A percentile compares a stretch with the other conserved stretches of the same genome.
These are phyloP conservation scores for Lactarius hatsudake DNA, from an alignment of 768 basidiomycete species.

Conservation along the genomic window DNA sequence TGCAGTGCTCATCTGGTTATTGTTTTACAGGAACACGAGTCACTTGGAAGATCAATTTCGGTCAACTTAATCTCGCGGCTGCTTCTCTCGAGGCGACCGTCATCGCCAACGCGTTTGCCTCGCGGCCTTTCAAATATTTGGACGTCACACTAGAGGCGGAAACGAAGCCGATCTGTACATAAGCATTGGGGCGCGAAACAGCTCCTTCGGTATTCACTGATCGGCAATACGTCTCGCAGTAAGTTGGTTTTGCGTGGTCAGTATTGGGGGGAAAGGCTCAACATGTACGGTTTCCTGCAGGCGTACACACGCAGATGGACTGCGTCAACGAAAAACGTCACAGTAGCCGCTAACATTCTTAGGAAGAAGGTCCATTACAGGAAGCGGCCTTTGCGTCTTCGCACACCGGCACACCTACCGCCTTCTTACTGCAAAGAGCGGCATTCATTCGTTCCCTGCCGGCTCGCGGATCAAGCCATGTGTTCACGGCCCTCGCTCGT, in stretches of 20 bases:
- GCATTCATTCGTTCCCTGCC: slow-evolving; percentile 43
- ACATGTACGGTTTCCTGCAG: neutral
- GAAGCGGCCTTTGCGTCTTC: slow-evolving; percentile 53
- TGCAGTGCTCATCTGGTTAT: neutral
- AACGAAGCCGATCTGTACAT: slow-evolving; percentile 60
- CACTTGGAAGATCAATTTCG: slow-evolving; percentile 69
- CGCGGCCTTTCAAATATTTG: slow-evolving; percentile 37
- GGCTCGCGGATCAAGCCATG: slow-evolving; percentile 51
- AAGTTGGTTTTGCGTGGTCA: slow-evolving; percentile 27
- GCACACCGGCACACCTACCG: slow-evolving; percentile 34
- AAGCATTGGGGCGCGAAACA: slow-evolving; percentile 43
- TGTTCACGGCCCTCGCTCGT: slow-evolving; percentile 19
- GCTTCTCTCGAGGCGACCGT: slow-evolving; percentile 46
- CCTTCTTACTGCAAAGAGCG: slow-evolving; percentile 54
- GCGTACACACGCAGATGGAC: slow-evolving; percentile 46
- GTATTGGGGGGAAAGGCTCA: neutral
- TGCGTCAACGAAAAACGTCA: slow-evolving; percentile 48
- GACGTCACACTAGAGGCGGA: slow-evolving; percentile 54
- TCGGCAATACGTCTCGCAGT: slow-evolving; percentile 50
- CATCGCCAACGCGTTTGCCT: slow-evolving; percentile 49
- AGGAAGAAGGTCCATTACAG: slow-evolving; percentile 42
- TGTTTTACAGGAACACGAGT: slow-evolving; percentile 51
- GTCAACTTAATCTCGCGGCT: slow-evolving; percentile 37
- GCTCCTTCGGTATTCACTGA: slow-evolving; percentile 36
- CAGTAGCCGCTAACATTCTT: slow-evolving; percentile 39